Evolutionary conservation across 169 alveolate genomes (phyloP).

Genomic region (Plasmodium gonderi): DNA sequence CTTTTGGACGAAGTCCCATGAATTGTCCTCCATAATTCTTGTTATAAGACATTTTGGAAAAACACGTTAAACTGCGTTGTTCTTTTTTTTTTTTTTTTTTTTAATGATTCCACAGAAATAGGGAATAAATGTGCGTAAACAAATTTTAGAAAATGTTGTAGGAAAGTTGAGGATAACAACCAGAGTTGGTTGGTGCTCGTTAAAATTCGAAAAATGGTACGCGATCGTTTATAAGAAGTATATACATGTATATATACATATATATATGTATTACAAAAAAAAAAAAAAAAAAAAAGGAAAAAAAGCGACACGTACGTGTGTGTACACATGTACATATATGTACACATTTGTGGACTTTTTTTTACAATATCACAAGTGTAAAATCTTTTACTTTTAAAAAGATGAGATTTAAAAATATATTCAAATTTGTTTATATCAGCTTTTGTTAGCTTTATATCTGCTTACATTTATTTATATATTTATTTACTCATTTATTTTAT

Average conservation of each 20-base stretch:
- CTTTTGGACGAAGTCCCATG: constrained; percentile 47
- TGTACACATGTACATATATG: background rate
- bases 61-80: background rate
- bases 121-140: background rate
- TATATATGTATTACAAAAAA: too few relatives aligned
- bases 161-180: background rate
- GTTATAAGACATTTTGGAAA: constrained; percentile 64
- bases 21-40: constrained; percentile 73
- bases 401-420: background rate
- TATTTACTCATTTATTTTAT: background rate
- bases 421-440: background rate
- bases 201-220: too few relatives aligned
- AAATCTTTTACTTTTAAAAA: background rate
- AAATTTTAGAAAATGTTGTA: background rate
- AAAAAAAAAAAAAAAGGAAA: too few relatives aligned
- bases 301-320: background rate
- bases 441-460: too few relatives aligned
- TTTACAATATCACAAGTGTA: too few relatives aligned
- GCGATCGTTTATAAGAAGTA: too few relatives aligned
- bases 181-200: background rate
- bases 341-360: background rate
- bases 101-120: background rate
- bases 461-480: too few relatives aligned
- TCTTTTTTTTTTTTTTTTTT: background rate
- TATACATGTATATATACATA: too few relatives aligned